A percentile compares a stretch with the other conserved stretches of the same genome.
Evolutionary conservation across 441 rosid genomes (phyloP).

Genomic region (Erodium texanum): DNA sequence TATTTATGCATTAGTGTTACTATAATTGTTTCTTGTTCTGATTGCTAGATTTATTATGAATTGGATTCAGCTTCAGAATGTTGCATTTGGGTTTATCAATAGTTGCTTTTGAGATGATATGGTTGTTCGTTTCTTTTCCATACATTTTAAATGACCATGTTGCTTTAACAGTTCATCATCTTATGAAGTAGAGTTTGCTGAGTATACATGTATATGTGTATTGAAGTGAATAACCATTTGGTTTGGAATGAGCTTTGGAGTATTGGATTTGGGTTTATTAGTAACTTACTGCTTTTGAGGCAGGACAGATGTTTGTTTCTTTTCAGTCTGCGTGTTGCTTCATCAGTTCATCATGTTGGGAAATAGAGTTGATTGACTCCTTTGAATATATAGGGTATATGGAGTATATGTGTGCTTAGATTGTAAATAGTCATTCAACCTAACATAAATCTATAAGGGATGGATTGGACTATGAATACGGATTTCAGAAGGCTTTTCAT

Average conservation of each 20-base stretch:
- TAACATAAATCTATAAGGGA: no score
- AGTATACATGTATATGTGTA: background rate
- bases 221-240: no score
- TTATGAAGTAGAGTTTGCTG: background rate
- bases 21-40: background rate
- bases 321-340: background rate
- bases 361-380: background rate
- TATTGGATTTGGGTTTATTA: no score
- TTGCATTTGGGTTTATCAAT: conserved; percentile 1
- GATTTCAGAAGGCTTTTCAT: no score
- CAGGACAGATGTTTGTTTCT: background rate
- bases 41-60: background rate
- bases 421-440: no score
- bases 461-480: no score
- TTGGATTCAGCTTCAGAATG: background rate
- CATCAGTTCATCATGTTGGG: background rate
- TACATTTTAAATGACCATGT: background rate
- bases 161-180: background rate
- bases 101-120: background rate
- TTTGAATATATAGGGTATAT: no score
- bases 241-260: no score
- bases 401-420: no score
- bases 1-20: background rate
- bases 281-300: background rate
- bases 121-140: background rate